A percentile compares a stretch with the other conserved stretches of the same genome.
Conservation (phyloP, 169 alveolate species). For the Eimeria sp. region DNA sequence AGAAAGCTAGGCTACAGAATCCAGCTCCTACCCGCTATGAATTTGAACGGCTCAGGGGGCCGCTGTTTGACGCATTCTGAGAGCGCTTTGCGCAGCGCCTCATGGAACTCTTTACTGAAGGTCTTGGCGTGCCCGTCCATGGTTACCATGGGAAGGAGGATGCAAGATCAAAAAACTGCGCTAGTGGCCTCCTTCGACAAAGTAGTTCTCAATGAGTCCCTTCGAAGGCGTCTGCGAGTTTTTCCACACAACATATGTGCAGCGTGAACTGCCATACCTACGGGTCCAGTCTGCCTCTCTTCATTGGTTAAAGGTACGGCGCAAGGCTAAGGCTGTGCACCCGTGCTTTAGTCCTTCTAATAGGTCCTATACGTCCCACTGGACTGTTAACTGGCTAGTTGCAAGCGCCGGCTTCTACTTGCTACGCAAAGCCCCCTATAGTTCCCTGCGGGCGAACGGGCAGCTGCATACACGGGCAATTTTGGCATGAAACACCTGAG, state of each 20-base stretch:
- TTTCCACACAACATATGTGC: neutral
- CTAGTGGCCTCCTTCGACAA: neutral
- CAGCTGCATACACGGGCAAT: neutral
- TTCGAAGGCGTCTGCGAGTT: neutral
- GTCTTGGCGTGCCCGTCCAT: slow-evolving; percentile 4
- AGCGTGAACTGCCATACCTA: neutral
- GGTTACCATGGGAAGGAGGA: neutral
- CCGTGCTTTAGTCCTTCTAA: neutral
- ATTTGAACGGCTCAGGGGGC: slow-evolving; percentile 56
- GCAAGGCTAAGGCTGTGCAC: neutral
- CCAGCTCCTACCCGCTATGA: slow-evolving; percentile 51
- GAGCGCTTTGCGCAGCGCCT: slow-evolving; percentile 45
- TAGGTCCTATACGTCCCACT: neutral
- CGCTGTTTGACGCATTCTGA: slow-evolving; percentile 52
- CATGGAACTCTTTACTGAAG: slow-evolving; percentile 58
- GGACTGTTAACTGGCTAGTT: neutral
- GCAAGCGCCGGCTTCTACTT: neutral
- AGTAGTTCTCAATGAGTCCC: neutral
- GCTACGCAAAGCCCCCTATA: neutral
- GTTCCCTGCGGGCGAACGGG: neutral
- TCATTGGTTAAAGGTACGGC: neutral
- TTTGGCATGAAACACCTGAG: neutral
- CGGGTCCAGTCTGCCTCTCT: neutral
- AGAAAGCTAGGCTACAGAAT: neutral
- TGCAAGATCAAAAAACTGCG: neutral